A percentile compares a stretch with the other conserved stretches of the same genome.
These are phyloP conservation scores for Saccharomycopsis javanensis DNA, from an alignment of 805 yeast genomes.

Conservation along the genomic window DNA sequence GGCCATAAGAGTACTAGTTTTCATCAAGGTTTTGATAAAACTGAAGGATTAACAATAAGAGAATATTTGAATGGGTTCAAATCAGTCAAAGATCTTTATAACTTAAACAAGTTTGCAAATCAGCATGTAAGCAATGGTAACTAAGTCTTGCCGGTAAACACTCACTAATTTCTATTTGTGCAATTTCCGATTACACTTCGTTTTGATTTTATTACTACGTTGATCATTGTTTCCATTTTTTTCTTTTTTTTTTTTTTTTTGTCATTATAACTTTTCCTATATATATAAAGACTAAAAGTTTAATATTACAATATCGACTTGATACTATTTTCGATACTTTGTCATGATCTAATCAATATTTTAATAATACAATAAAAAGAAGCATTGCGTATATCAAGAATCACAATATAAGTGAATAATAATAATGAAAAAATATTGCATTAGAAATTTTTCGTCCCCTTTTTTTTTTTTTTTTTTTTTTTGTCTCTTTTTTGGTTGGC, in stretches of 20 bases:
- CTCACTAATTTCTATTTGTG: neutral
- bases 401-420: neutral
- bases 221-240: neutral
- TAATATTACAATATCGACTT: neutral
- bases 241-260: neutral
- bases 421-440: neutral
- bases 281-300: neutral
- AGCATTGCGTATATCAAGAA: neutral
- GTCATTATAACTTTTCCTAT: neutral
- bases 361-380: no score
- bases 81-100: neutral
- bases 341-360: neutral
- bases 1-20: neutral
- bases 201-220: neutral
- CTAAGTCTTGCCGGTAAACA: neutral
- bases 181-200: neutral
- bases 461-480: conserved; percentile 1
- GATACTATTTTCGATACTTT: no score
- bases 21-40: neutral
- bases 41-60: conserved; percentile 1
- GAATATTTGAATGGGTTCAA: conserved; percentile 8
- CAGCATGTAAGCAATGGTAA: neutral
- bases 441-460: neutral
- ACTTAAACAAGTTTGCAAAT: conserved; percentile 4
- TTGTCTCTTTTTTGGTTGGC: conserved; percentile 4